Percentiles rank a stretch among this genome's conserved stretches.
These are phyloP conservation scores for Fomitopsis schrenkii DNA, from an alignment of 1,284 basidiomycete genomes.

Conservation along the genomic window DNA sequence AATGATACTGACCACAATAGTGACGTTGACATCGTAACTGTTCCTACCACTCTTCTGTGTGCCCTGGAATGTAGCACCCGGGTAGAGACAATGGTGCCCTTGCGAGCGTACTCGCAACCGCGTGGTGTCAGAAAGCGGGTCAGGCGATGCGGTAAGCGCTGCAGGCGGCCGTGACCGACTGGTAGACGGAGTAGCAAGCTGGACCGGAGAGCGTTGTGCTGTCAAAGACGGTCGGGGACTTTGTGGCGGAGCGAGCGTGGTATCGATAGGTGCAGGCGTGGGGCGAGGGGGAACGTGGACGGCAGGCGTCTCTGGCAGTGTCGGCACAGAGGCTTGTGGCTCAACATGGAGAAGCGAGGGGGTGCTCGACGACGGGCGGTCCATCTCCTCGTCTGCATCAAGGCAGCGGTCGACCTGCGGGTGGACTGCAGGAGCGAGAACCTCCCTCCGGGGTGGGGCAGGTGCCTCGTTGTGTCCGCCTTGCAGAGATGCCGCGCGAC, in stretches of 20 bases:
- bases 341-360: conserved; percentile 10
- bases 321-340: conserved; percentile 4
- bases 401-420: conserved; percentile 21
- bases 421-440: conserved; percentile 14
- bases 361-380: conserved; percentile 12
- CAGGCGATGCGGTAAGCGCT: conserved; percentile 29
- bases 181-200: conserved; percentile 15
- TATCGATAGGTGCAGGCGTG: conserved; percentile 16
- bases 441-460: conserved; percentile 16
- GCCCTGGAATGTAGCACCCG: conserved; percentile 49
- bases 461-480: conserved; percentile 27
- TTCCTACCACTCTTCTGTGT: conserved; percentile 53
- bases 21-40: conserved; percentile 54
- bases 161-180: conserved; percentile 16
- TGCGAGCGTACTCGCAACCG: conserved; percentile 69
- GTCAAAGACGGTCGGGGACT: conserved; percentile 13
- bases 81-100: conserved; percentile 70
- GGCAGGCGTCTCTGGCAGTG: conserved; percentile 6
- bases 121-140: conserved; percentile 71
- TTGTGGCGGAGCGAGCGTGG: conserved; percentile 9
- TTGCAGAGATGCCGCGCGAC: conserved; percentile 27
- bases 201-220: conserved; percentile 11
- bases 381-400: conserved; percentile 30
- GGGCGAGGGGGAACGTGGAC: conserved; percentile 12
- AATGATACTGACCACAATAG: conserved; percentile 42